Percentiles rank a stretch among this genome's conserved stretches.
These are phyloP conservation scores for Geotrichum restrictum DNA, from an alignment of 1,139 yeast species.

Conservation along the genomic window DNA sequence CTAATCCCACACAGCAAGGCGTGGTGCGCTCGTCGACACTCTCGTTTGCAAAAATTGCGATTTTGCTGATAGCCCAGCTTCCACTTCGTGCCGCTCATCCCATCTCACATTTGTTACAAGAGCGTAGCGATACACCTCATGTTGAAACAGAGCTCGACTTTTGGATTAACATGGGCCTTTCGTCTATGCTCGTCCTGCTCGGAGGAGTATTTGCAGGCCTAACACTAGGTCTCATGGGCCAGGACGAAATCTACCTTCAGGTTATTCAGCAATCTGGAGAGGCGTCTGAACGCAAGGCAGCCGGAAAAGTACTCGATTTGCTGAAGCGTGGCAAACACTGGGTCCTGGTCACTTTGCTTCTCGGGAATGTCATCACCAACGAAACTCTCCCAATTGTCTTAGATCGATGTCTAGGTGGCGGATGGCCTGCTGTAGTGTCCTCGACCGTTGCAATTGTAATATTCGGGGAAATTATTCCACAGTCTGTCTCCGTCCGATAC, in stretches of 20 bases:
- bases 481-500: slow-evolving; percentile 84
- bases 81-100: slow-evolving; percentile 21
- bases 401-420: slow-evolving; percentile 91
- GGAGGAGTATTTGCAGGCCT: slow-evolving; percentile 97
- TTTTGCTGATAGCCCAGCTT: slow-evolving; percentile 26
- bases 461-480: slow-evolving; percentile 96
- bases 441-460: slow-evolving; percentile 90
- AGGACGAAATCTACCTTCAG: slow-evolving; percentile 78
- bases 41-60: slow-evolving; percentile 24
- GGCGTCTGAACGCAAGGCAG: slow-evolving; percentile 57
- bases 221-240: slow-evolving; percentile 95
- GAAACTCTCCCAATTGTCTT: slow-evolving; percentile 92
- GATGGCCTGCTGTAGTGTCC: slow-evolving; percentile 93
- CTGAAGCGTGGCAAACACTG: slow-evolving; percentile 89
- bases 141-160: slow-evolving; percentile 37
- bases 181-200: slow-evolving; percentile 66
- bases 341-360: slow-evolving; percentile 87
- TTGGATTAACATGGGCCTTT: slow-evolving; percentile 54
- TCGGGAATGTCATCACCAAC: slow-evolving; percentile 82
- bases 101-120: slow-evolving; percentile 3
- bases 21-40: not conserved
- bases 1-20: not conserved
- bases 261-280: slow-evolving; percentile 49
- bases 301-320: slow-evolving; percentile 68
- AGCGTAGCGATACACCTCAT: not conserved